These are phyloP conservation scores for Lecanicillium sp. DNA, from an alignment of 2,329 filamentous ascomycete genomes.

Conservation along the genomic window DNA sequence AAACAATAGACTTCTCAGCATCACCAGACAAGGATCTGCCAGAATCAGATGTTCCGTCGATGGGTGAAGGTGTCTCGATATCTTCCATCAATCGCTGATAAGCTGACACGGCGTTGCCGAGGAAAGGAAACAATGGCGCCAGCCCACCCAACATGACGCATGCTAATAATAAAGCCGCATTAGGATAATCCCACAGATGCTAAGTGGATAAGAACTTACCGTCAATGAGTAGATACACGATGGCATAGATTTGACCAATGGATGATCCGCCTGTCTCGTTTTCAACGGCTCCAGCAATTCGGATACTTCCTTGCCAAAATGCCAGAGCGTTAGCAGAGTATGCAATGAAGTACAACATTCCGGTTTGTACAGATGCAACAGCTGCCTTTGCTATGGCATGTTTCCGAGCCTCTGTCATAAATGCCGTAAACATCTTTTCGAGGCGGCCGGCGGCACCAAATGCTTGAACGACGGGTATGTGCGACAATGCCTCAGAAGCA, in stretches of 20 bases:
- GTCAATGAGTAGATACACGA: conserved; percentile 47
- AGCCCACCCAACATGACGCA: conserved; percentile 52
- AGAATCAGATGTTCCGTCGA: conserved; percentile 25
- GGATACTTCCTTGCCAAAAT: conserved; percentile 55
- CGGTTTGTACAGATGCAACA: conserved; percentile 46
- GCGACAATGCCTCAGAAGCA: conserved; percentile 44
- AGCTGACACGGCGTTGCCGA: conserved; percentile 44
- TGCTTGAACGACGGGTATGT: conserved; percentile 45
- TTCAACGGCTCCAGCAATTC: conserved; percentile 19
- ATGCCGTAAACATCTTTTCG: conserved; percentile 36
- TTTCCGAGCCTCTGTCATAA: conserved; percentile 35
- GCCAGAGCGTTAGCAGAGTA: conserved; percentile 56
- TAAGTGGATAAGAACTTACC: conserved; percentile 16
- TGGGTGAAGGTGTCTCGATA: conserved; percentile 37
- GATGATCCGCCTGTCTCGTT: conserved; percentile 25
- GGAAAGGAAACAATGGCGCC: conserved; percentile 48
- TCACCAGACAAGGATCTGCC: conserved; percentile 28
- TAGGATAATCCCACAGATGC: not conserved
- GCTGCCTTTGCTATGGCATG: conserved; percentile 48
- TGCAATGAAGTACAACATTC: conserved; percentile 55
- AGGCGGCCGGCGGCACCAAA: conserved; percentile 44
- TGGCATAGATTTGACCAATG: conserved; percentile 40
- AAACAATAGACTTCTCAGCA: conserved; percentile 19
- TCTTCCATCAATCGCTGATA: conserved; percentile 46
- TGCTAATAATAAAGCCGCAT: conserved; percentile 21